phyloP scores from a whole-genome alignment of 1,284 basidiomycete species.

The Leccinum ponderosum region DNA sequence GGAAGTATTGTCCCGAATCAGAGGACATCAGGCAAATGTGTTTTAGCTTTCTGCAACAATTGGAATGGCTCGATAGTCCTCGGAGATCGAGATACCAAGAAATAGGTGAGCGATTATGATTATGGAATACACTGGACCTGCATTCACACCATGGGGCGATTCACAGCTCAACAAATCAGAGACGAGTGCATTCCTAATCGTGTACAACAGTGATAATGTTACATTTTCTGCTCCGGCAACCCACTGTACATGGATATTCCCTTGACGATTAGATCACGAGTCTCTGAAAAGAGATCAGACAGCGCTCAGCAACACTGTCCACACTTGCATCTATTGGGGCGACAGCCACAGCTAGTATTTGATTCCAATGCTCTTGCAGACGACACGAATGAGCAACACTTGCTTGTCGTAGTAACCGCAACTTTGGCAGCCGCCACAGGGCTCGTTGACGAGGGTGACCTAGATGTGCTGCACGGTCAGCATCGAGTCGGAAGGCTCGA shows the following conservation, averaged over 20 bases:
- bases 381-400: no score
- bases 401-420: no score
- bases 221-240: not conserved
- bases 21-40: conserved; percentile 49
- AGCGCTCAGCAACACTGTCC: not conserved
- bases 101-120: conserved; percentile 45
- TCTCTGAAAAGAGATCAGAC: not conserved
- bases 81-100: conserved; percentile 64
- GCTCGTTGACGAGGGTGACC: no score
- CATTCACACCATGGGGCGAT: not conserved
- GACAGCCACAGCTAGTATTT: not conserved
- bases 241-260: not conserved
- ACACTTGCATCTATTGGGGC: not conserved
- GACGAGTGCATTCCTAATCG: not conserved
- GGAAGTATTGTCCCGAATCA: conserved; percentile 41
- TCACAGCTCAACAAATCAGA: conserved; percentile 24
- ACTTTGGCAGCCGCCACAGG: no score
- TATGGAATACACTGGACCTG: not conserved
- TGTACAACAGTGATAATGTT: conserved; percentile 4
- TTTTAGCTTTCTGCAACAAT: conserved; percentile 47
- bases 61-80: conserved; percentile 59
- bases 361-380: not conserved
- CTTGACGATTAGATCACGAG: not conserved
- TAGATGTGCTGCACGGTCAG: no score
- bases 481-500: no score